Conservation (phyloP, 2,329 filamentous ascomycete species). For the Aureobasidium vineae region DNA sequence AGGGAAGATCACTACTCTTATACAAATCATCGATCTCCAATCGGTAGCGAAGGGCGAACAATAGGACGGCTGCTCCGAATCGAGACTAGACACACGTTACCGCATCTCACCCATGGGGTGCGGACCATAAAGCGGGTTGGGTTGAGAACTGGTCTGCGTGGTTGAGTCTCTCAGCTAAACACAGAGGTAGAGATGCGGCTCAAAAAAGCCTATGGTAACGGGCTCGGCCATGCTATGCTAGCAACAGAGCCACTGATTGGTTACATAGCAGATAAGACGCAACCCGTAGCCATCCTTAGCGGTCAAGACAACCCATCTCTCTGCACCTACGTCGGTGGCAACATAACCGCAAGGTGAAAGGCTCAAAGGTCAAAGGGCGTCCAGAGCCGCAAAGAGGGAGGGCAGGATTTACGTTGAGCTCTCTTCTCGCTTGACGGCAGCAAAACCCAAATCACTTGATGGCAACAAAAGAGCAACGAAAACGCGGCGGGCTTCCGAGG, state of each 20-base stretch:
- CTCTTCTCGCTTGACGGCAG: not conserved
- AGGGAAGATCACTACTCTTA: slow-evolving; percentile 15
- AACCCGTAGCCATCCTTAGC: slow-evolving; percentile 3
- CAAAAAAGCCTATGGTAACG: slow-evolving; percentile 4
- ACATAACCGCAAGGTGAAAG: not conserved
- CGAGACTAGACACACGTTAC: not conserved
- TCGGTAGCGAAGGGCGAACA: not conserved
- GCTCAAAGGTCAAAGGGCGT: not conserved
- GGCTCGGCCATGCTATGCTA: not conserved
- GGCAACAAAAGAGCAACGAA: slow-evolving; percentile 6
- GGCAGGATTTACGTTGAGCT: slow-evolving; percentile 8
- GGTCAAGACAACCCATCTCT: slow-evolving; percentile 7
- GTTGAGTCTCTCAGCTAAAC: slow-evolving; percentile 15
- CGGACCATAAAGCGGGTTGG: slow-evolving; percentile 2
- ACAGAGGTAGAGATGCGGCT: slow-evolving; percentile 14
- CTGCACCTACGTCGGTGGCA: slow-evolving; percentile 24
- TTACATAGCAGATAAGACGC: not conserved
- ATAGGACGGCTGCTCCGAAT: slow-evolving; percentile 11
- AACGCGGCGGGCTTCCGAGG: slow-evolving; percentile 9
- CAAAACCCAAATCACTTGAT: not conserved
- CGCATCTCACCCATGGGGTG: slow-evolving; percentile 12
- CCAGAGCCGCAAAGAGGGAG: not conserved
- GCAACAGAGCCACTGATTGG: slow-evolving; percentile 9
- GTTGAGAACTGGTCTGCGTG: slow-evolving; percentile 20
- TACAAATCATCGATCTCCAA: slow-evolving; percentile 18